phyloP scores from a whole-genome alignment of 73 alveolate genomes.

The Tetrahymena thermophila region DNA sequence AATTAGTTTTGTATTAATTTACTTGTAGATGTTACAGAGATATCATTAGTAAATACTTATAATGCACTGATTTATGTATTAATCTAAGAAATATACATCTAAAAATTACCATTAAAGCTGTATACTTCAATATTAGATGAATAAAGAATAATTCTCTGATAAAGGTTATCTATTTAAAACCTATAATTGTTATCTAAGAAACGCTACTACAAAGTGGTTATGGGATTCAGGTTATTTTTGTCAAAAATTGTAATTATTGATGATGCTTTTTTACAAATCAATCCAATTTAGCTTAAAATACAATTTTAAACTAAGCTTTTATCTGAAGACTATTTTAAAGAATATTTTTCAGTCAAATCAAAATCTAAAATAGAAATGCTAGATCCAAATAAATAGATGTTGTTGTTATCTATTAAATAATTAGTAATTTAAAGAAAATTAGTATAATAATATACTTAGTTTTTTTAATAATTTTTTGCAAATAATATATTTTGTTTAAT shows the following conservation, averaged over 20 bases:
- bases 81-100: not conserved
- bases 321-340: not conserved
- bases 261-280: not conserved
- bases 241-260: not conserved
- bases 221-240: not conserved
- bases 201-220: not conserved
- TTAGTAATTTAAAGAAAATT: not conserved
- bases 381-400: not conserved
- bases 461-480: not conserved
- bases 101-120: not conserved
- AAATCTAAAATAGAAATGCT: not conserved
- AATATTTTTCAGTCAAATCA: not conserved
- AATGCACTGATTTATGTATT: not conserved
- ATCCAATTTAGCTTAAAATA: not conserved
- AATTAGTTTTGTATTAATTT: too few relatives aligned
- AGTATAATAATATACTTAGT: not conserved
- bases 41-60: not conserved
- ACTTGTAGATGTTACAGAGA: not conserved
- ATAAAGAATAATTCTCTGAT: not conserved
- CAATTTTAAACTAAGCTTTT: not conserved
- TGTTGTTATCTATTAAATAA: not conserved
- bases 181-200: not conserved
- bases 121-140: not conserved
- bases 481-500: not conserved
- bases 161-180: not conserved